Conservation (phyloP, 129 eudicot genomes). For the Rutidosis leptorrhynchoides region DNA sequence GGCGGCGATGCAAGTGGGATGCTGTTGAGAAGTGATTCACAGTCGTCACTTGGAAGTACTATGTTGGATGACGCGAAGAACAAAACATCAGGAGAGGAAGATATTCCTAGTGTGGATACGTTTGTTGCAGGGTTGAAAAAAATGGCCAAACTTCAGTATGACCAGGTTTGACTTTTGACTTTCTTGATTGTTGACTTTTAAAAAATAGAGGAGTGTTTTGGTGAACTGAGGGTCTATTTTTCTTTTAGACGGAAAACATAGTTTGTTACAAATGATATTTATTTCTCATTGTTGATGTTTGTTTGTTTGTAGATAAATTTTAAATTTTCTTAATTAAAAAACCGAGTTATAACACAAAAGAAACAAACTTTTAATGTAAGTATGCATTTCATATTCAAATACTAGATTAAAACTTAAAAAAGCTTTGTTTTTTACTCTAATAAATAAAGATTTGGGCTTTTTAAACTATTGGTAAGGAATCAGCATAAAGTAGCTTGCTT, state of each 20-base stretch:
- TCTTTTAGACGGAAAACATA: background rate
- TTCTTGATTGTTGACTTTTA: background rate
- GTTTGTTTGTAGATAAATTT: too few relatives aligned
- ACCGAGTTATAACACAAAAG: background rate
- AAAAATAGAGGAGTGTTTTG: background rate
- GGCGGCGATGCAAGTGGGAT: slow-evolving; percentile 40
- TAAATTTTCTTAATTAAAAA: too few relatives aligned
- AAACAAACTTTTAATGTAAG: background rate
- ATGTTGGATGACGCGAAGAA: slow-evolving; percentile 46
- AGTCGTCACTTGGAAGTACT: slow-evolving; percentile 57
- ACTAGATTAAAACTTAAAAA: too few relatives aligned
- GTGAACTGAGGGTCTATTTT: background rate
- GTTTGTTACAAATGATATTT: background rate
- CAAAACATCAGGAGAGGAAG: slow-evolving; percentile 58
- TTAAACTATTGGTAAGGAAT: background rate
- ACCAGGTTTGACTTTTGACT: slow-evolving; percentile 48
- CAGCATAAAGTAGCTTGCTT: background rate
- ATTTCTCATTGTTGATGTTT: background rate
- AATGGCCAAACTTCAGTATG: slow-evolving; percentile 84
- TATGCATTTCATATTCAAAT: too few relatives aligned
- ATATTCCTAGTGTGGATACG: slow-evolving; percentile 74
- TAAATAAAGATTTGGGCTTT: too few relatives aligned
- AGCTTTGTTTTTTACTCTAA: background rate
- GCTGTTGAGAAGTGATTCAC: slow-evolving; percentile 72
- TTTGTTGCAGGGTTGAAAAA: slow-evolving; percentile 90